Evolutionary conservation across 2,329 filamentous ascomycete species (phyloP), one percentile per base, ranked within the genome.

Genomic region (Penicillium italicum): DNA sequence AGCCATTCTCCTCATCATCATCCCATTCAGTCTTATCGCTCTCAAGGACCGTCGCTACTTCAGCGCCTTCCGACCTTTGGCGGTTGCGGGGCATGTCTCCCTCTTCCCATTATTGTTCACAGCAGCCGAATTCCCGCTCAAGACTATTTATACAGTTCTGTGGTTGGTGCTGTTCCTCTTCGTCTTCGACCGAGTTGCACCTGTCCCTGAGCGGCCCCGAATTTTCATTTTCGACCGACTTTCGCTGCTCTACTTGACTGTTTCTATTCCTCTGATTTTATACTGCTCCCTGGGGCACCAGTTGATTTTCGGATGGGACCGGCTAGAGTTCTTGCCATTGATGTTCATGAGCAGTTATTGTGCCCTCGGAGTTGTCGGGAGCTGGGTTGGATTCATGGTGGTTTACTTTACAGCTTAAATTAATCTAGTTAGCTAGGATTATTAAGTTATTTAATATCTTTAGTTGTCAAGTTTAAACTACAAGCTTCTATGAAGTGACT

Each of bases 291-390:
- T 97, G 48, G 62, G 94, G 8, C 94, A 99, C 72, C 82, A 85
- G 45, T 72, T 93, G n/a, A 76, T 95, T 5, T 97, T 96, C 76
- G 91, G 91, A 0, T 82, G 85, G 50, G 66, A 69, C 20, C 67
- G 79, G 60, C 90, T 89, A 66, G 91, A 97, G 74, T 99, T 97
- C 73, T 75, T 99, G 52, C 94, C 94, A 26, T 78, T 97, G 65
- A 97, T 99, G 93, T 94, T 97, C 70, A 97, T 87, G 64, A 97
- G 93, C 78, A 89, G 90, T 12, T 99, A 97, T 74, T 90, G 89
- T 33, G 94, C 94, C 5, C 79, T 97, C 55, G 94, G 94, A n/a
- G 92, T 97, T 0, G 85, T 97, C 18, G 91, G 91, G 3, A 97
- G 94, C 75, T 97, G 93, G 93, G 68, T 97, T 38, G 92, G 94